Evolutionary conservation across 257 asterid genomes (phyloP).

Genomic region (Lycium ferocissimum): DNA sequence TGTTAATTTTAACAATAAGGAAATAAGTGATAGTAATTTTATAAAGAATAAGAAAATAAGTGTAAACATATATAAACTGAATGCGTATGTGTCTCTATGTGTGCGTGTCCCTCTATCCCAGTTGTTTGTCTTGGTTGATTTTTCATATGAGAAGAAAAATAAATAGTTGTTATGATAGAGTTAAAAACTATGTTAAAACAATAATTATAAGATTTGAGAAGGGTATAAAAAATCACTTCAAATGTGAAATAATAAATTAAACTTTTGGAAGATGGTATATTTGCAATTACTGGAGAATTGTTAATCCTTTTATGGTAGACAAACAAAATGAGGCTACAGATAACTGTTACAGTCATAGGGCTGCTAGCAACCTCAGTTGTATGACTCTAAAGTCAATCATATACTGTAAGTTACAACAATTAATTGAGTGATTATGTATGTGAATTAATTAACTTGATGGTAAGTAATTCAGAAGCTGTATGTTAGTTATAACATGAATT

Average conservation of each 20-base stretch:
- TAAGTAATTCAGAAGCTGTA: neutral
- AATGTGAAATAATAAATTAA: neutral
- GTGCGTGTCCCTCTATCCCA: neutral
- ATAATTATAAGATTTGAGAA: neutral
- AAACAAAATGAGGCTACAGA: neutral
- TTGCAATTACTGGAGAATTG: neutral
- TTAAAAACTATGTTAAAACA: neutral
- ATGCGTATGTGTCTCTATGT: neutral
- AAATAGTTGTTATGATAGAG: neutral
- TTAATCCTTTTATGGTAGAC: neutral
- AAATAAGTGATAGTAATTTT: constrained; percentile 27
- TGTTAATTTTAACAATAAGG: neutral
- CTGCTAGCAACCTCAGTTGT: neutral
- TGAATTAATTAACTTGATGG: neutral
- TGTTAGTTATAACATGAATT: neutral
- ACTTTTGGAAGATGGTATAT: neutral
- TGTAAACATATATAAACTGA: neutral
- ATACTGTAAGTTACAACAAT: neutral
- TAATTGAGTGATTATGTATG: neutral
- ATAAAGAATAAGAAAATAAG: constrained; percentile 1
- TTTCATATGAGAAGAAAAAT: neutral
- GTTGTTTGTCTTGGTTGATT: neutral
- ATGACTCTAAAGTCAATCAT: neutral
- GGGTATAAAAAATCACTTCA: constrained; percentile 8
- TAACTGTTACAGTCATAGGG: neutral